Evolutionary conservation across 192 early-diverging fungal genomes (phyloP).

Genomic region (Radiomyces spectabilis): DNA sequence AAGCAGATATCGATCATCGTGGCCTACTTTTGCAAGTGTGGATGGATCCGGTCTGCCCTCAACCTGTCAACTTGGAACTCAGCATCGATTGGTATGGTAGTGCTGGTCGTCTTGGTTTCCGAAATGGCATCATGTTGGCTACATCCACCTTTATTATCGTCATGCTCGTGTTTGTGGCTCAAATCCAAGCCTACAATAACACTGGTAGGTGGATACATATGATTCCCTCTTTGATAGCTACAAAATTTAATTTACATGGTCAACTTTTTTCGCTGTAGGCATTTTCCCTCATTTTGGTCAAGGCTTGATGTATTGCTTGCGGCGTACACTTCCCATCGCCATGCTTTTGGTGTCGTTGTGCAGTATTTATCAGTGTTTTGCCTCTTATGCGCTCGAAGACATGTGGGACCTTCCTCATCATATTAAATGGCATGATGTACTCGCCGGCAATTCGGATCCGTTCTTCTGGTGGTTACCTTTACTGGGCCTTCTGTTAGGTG

Average conservation of each 20-base stretch:
- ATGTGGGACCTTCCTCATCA: slow-evolving; percentile 7
- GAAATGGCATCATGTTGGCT: slow-evolving; percentile 63
- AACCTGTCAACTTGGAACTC: slow-evolving; percentile 37
- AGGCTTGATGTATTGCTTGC: slow-evolving; percentile 25
- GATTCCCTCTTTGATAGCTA: not conserved
- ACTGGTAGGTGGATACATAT: slow-evolving; percentile 3
- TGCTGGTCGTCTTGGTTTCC: slow-evolving; percentile 57
- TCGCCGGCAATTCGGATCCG: slow-evolving; percentile 38
- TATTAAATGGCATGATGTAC: slow-evolving; percentile 28
- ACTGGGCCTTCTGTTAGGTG: slow-evolving; percentile 33
- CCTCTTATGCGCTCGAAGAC: slow-evolving; percentile 10
- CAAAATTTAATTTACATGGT: not conserved
- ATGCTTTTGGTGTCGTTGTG: slow-evolving; percentile 21
- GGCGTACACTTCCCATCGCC: slow-evolving; percentile 24
- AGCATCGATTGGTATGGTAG: slow-evolving; percentile 62
- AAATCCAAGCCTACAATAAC: slow-evolving; percentile 32
- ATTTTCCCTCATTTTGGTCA: slow-evolving; percentile 33
- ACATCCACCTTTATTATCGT: slow-evolving; percentile 61
- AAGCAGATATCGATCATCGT: slow-evolving; percentile 3
- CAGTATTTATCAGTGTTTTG: slow-evolving; percentile 29
- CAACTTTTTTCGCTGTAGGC: slow-evolving; percentile 9
- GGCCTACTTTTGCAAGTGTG: slow-evolving; percentile 44
- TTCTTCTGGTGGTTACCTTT: slow-evolving; percentile 49
- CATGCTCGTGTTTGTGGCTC: slow-evolving; percentile 40
- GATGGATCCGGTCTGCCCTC: slow-evolving; percentile 44